These are phyloP conservation scores for Aspergillus spinulosporus DNA, from an alignment of 2,329 filamentous ascomycete genomes.

Conservation along the genomic window DNA sequence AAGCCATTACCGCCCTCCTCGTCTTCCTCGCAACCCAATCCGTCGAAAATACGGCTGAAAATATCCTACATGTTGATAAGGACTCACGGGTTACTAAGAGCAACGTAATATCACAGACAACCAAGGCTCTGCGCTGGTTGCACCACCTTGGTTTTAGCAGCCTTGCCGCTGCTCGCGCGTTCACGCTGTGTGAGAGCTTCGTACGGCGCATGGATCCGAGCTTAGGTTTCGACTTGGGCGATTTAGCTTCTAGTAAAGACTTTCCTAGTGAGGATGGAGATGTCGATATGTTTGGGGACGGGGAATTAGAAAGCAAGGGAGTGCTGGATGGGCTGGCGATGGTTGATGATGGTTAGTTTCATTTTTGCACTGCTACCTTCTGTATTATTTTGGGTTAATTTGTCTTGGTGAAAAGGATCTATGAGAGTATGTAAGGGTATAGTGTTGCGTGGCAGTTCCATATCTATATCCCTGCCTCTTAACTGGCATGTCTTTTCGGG, in stretches of 20 bases:
- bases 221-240: slow-evolving; percentile 32
- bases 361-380: background rate
- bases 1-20: slow-evolving; percentile 44
- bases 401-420: too few species aligned
- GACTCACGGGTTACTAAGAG: too few species aligned
- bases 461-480: too few species aligned
- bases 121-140: slow-evolving; percentile 43
- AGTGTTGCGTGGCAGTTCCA: too few species aligned
- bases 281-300: background rate
- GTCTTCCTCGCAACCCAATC: slow-evolving; percentile 36
- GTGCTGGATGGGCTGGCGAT: slow-evolving; percentile 1
- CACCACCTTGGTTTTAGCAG: slow-evolving; percentile 34
- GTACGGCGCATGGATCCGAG: slow-evolving; percentile 33
- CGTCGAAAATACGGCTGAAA: background rate
- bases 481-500: too few species aligned
- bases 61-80: too few species aligned
- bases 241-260: slow-evolving; percentile 28
- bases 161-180: slow-evolving; percentile 37
- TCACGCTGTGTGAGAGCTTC: slow-evolving; percentile 35
- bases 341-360: slow-evolving; percentile 9
- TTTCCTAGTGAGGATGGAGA: slow-evolving; percentile 8
- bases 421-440: too few species aligned
- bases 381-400: background rate
- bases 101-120: slow-evolving; percentile 19
- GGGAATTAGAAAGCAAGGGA: too few species aligned